These are phyloP conservation scores for Neonectria sp. DNA, from an alignment of 2,329 filamentous ascomycete species.

Conservation along the genomic window DNA sequence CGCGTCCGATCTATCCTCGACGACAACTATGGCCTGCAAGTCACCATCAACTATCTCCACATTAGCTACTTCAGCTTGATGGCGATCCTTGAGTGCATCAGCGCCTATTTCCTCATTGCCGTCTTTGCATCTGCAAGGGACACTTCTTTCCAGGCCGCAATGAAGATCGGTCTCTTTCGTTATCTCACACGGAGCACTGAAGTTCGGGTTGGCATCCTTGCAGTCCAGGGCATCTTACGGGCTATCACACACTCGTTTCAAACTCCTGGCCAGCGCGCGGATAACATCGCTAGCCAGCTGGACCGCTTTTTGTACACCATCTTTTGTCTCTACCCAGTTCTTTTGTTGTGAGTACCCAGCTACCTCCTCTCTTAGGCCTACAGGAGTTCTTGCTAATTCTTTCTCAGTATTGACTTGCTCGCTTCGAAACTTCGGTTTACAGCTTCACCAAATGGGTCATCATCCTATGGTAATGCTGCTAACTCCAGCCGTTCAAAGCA, in stretches of 20 bases:
- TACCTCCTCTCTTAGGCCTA: accelerated
- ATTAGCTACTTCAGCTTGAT: constrained; percentile 58
- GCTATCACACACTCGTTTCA: constrained; percentile 59
- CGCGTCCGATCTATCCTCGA: constrained; percentile 51
- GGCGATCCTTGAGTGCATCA: constrained; percentile 56
- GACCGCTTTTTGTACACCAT: constrained; percentile 58
- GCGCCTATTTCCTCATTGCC: constrained; percentile 55
- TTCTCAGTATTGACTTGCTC: constrained; percentile 49
- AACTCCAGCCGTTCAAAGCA: not conserved
- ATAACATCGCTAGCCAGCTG: constrained; percentile 53
- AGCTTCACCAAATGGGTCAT: constrained; percentile 5
- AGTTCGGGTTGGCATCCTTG: constrained; percentile 54
- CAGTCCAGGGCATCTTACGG: constrained; percentile 54
- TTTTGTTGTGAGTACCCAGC: constrained; percentile 52
- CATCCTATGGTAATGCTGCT: constrained; percentile 1
- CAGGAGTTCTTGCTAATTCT: not conserved
- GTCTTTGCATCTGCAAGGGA: constrained; percentile 51
- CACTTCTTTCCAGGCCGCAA: constrained; percentile 40
- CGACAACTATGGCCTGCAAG: constrained; percentile 40
- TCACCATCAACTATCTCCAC: constrained; percentile 55
- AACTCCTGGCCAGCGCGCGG: constrained; percentile 52
- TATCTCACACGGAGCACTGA: constrained; percentile 57
- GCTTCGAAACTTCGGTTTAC: constrained; percentile 51
- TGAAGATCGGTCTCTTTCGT: constrained; percentile 53
- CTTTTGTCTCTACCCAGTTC: constrained; percentile 57